Base-by-base conservation (phyloP, 2,329 filamentous ascomycete genomes). In the Aspergillus felis region DNA sequence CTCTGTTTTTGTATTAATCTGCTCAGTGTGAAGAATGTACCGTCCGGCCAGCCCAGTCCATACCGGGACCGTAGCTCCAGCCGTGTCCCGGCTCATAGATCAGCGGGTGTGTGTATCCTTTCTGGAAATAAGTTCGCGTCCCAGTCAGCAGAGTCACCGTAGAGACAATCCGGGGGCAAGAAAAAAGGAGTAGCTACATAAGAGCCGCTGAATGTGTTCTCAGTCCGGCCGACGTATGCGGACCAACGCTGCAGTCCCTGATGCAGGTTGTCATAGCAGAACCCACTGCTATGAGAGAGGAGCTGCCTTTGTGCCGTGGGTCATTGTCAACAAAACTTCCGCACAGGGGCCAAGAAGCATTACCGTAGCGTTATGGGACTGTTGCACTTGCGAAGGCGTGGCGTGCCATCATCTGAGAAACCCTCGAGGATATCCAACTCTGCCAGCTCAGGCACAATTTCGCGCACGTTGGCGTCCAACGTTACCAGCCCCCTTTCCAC, bases 11-110 rank as follows among this genome's bases (percentile, higher is more conserved):
- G 14, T 20, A 3, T 35, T 28, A 14, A 14, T 14, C 41, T 29
- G 17, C 14, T 20, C 17, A 35, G 14, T 22, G 22, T 44, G 29
- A 12, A 3, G 53, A 9, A 22, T 51, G 49, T 49, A 64, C 72
- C 3, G 83, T 68, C 4, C 75, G 71, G 4, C 82, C 82, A 0
- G 76, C 78, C 81, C 80, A 84, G 68, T 85, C 82, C 2, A 80
- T 61, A 2, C 76, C 72, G 3, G 72, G 61, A 2, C 79, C 76
- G 57, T 84, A 84, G 50, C 70, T 68, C 81, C 81, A 85, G 4
- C 71, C 68, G 0, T 70, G 69, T 0, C 81, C 82, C 0, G 82
- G 82, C 57, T 85, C 78, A 58, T 76, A 82, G 2, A 71, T 51
- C 1, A 84, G 72, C 0, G 81, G 80, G 41, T 57, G 60, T 3